Evolutionary conservation across 306 rosid species (phyloP), one percentile per base, ranked within the genome.

Genomic region (Lathyrus tuberosus): DNA sequence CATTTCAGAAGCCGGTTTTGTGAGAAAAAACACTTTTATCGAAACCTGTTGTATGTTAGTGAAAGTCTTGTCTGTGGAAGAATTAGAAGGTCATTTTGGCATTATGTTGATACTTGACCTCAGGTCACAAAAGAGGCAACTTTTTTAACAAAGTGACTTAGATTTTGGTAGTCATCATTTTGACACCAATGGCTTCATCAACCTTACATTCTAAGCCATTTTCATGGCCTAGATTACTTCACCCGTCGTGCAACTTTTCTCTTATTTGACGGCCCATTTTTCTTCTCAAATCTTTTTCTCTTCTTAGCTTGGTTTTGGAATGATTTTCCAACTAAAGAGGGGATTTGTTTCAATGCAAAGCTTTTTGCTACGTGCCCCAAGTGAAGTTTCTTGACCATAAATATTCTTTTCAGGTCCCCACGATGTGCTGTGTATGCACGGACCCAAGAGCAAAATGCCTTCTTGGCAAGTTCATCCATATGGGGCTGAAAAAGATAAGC

Each of bases 391-490:
- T 88, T 93, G 73, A 88, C 85, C 87, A 90, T 85, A 73, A 93
- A 93, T 47, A 93, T 85, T 81, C 74, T 82, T 76, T 93, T 93
- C 74, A 90, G 85, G 42, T 86, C 97, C 10, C 98, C 97, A 0
- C 94, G 93, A 68, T 93, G 93, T 12, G 98, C 96, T 11, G 97
- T 80, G 83, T 90, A 93, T 48, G 98, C 97, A 5, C 97, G 90
- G 63, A 90, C 88, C 98, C 98, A 90, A 17, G 94, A 93, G 86
- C 97, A 90, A 73, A 88, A 93, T 66, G 90, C 91, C 8, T 60
- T 76, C 76, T 35, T 85, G 28, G 96, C 97, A 71, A 88, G 70
- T 73, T 76, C 70, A 75, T 87, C 88, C 69, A 86, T 73, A 28
- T 75, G 72, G 12, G 89, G 83, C 97, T 90, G 83, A 79, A 60